Conservation (phyloP, 2,329 filamentous ascomycete genomes). For the Aspergillus floridensis region DNA sequence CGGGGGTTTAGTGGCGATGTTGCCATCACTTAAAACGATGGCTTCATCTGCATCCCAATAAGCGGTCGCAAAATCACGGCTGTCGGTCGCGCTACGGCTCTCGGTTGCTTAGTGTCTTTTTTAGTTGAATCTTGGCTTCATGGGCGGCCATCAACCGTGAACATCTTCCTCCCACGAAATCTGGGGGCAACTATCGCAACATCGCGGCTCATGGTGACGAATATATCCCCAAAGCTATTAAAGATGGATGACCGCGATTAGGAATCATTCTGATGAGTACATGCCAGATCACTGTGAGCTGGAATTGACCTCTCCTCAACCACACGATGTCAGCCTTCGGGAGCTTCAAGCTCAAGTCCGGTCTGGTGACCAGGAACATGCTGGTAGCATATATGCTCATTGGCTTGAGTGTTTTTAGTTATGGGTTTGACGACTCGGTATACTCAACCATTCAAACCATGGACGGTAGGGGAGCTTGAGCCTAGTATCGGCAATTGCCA, state of each 20-base stretch:
- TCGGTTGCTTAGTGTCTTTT: not conserved
- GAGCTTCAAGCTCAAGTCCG: not conserved
- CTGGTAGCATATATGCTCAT: not conserved
- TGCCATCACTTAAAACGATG: not conserved
- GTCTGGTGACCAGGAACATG: constrained; percentile 3
- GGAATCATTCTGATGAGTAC: not conserved
- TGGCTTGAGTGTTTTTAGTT: not conserved
- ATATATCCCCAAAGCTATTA: not conserved
- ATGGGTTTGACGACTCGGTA: not conserved
- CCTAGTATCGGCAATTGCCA: too few relatives aligned
- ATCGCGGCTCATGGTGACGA: constrained; percentile 2
- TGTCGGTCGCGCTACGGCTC: constrained; percentile 1
- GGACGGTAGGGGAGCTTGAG: not conserved
- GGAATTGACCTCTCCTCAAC: too few relatives aligned
- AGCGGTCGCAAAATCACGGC: not conserved
- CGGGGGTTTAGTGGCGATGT: not conserved
- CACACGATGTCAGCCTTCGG: not conserved
- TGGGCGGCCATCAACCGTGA: not conserved
- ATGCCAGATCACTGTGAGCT: not conserved
- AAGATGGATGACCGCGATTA: not conserved
- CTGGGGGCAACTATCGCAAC: not conserved
- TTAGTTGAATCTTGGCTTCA: not conserved
- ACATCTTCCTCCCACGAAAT: not conserved
- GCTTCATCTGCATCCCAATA: not conserved
- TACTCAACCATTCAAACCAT: not conserved